Evolutionary conservation across 306 rosid species (phyloP).

Genomic region (Mimosa pudica): DNA sequence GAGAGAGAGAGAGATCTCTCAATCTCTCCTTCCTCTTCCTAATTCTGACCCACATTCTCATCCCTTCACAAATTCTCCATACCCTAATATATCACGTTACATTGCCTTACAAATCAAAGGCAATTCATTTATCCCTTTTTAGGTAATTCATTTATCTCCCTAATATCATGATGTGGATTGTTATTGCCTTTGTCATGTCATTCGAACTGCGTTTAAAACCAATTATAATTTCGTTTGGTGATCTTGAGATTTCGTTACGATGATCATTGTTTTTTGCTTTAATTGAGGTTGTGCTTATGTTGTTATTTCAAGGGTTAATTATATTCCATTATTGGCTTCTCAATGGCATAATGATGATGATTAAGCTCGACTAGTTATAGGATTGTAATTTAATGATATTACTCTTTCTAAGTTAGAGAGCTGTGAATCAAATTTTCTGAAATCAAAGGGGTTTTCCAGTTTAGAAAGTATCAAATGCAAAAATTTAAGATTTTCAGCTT

Average conservation of each 20-base stretch:
- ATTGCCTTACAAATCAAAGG: constrained; percentile 12
- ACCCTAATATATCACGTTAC: not conserved
- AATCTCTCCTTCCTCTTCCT: constrained; percentile 32
- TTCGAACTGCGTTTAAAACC: not conserved
- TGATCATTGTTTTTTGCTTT: constrained; percentile 1
- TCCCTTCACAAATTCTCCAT: constrained; percentile 7
- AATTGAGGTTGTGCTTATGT: not conserved
- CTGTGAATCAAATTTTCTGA: constrained; percentile 7
- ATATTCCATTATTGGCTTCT: not conserved
- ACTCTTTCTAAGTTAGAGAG: constrained; percentile 12
- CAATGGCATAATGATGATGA: not conserved
- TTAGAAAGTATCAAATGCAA: not conserved
- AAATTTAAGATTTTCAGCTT: not conserved
- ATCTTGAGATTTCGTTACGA: too few relatives aligned
- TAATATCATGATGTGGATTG: not conserved
- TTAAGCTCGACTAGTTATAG: not conserved
- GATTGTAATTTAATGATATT: not conserved
- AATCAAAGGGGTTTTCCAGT: not conserved
- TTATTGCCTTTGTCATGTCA: not conserved
- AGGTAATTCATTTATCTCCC: not conserved
- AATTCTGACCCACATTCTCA: not conserved
- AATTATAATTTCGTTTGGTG: constrained; percentile 3
- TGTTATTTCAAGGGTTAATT: constrained; percentile 9
- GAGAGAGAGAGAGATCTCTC: constrained; percentile 26
- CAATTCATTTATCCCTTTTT: not conserved